A percentile compares a stretch with the other conserved stretches of the same genome.
Evolutionary conservation across 2,329 filamentous ascomycete species (phyloP).

Genomic region (Trichoderma sp.): DNA sequence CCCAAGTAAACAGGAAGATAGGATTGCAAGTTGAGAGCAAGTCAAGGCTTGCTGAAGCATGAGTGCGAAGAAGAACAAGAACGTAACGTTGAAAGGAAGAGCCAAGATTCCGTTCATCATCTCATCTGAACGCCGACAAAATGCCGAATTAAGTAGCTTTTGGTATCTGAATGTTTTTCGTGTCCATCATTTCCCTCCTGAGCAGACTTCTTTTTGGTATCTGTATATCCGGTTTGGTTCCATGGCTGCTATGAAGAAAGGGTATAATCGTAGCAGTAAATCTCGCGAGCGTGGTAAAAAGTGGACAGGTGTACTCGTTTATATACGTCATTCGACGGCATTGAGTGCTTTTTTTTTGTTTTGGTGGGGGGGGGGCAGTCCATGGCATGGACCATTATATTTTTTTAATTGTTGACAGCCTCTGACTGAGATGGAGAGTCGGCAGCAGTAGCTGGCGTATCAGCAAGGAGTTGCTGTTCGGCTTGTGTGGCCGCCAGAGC

Average conservation of each 20-base stretch:
- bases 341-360: not conserved
- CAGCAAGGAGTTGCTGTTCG: not conserved
- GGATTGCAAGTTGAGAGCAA: constrained; percentile 6
- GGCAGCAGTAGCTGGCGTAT: not conserved
- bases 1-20: not conserved
- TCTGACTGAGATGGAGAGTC: not conserved
- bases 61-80: not conserved
- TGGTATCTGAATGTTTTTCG: not conserved
- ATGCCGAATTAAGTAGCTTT: constrained; percentile 12
- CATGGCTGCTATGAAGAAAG: constrained; percentile 2
- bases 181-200: not conserved
- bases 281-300: not conserved
- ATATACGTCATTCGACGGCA: constrained; percentile 5
- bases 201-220: not conserved
- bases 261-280: constrained; percentile 1
- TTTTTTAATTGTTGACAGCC: not conserved
- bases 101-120: constrained; percentile 2
- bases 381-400: not conserved
- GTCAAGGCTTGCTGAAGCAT: not conserved
- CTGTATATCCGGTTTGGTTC: not conserved
- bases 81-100: not conserved
- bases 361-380: too few relatives aligned
- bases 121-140: constrained; percentile 9
- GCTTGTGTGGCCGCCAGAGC: not conserved
- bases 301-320: not conserved